A percentile compares a stretch with the other conserved stretches of the same genome.
Evolutionary conservation across 1,284 basidiomycete genomes (phyloP).

Genomic region (Pseudozyma pruni): DNA sequence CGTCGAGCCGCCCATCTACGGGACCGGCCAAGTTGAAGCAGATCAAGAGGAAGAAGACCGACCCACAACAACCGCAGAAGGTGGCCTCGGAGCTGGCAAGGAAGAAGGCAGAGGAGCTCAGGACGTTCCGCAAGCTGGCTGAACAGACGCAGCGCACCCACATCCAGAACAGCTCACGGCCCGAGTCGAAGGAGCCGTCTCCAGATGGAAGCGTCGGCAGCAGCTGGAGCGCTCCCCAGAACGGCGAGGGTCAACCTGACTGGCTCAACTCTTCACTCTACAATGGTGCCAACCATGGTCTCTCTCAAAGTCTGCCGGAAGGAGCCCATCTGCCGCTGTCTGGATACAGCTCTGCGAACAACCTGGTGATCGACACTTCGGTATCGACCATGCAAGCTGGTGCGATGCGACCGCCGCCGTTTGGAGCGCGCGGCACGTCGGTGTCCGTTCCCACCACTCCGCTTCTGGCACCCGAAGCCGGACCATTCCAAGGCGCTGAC

Average conservation of each 20-base stretch:
- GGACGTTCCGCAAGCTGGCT: slow-evolving; percentile 36
- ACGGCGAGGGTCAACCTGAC: slow-evolving; percentile 21
- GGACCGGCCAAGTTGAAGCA: slow-evolving; percentile 36
- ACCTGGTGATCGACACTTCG: slow-evolving; percentile 32
- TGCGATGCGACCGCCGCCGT: slow-evolving; percentile 26
- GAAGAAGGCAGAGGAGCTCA: slow-evolving; percentile 45
- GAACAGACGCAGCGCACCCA: slow-evolving; percentile 50
- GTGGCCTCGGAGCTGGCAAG: slow-evolving; percentile 38
- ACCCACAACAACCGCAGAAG: slow-evolving; percentile 34
- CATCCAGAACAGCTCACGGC: slow-evolving; percentile 31
- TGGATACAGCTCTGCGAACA: slow-evolving; percentile 8
- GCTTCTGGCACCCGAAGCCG: slow-evolving; percentile 31
- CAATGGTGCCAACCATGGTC: slow-evolving; percentile 2
- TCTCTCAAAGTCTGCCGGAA: slow-evolving; percentile 31
- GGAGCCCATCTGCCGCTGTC: slow-evolving; percentile 36
- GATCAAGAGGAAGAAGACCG: slow-evolving; percentile 42
- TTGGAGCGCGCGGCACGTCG: slow-evolving; percentile 32
- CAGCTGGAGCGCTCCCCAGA: slow-evolving; percentile 8
- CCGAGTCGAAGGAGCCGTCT: slow-evolving; percentile 31
- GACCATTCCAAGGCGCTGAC: slow-evolving; percentile 36
- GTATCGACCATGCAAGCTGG: slow-evolving; percentile 12
- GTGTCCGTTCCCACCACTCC: slow-evolving; percentile 45
- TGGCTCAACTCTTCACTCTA: slow-evolving; percentile 34
- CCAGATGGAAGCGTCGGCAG: slow-evolving; percentile 30
- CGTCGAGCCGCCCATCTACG: slow-evolving; percentile 7